A percentile compares a stretch with the other conserved stretches of the same genome.
Conservation (phyloP, 805 yeast genomes). For the Candida piceae region DNA sequence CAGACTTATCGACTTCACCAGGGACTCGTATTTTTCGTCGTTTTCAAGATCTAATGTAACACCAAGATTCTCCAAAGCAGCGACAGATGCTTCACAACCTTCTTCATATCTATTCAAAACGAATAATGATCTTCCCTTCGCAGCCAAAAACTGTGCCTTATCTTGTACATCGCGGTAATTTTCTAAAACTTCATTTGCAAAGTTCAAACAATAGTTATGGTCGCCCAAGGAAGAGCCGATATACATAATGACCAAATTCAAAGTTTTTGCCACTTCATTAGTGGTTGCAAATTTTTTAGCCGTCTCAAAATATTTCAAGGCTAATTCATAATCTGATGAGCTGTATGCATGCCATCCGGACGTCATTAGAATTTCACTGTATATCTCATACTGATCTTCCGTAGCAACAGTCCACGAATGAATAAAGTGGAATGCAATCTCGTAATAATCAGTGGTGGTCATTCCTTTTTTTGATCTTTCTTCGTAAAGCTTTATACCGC, state of each 20-base stretch:
- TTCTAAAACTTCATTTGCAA: conserved; percentile 29
- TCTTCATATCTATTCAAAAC: conserved; percentile 28
- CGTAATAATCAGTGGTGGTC: conserved; percentile 21
- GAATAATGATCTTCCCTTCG: conserved; percentile 34
- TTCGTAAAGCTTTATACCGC: conserved; percentile 39
- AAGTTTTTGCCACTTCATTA: conserved; percentile 20
- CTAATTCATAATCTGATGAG: conserved; percentile 36
- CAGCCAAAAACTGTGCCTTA: conserved; percentile 32
- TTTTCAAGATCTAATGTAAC: conserved; percentile 14
- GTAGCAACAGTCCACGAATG: conserved; percentile 32
- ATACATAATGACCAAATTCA: conserved; percentile 31
- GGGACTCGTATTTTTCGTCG: conserved; percentile 14
- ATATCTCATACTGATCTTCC: conserved; percentile 31
- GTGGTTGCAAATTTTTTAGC: conserved; percentile 28
- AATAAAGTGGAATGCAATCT: conserved; percentile 37
- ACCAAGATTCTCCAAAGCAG: conserved; percentile 33
- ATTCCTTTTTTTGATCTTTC: conserved; percentile 3
- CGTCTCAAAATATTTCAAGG: conserved; percentile 35
- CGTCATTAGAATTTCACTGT: conserved; percentile 34
- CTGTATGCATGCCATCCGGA: conserved; percentile 43
- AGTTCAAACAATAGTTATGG: conserved; percentile 31
- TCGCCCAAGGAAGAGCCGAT: conserved; percentile 27
- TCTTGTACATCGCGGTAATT: conserved; percentile 29
- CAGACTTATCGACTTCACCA: conserved; percentile 16
- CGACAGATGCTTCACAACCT: conserved; percentile 32